These are phyloP conservation scores for Elongisporangium anandrum DNA, from an alignment of 352 stramenopile species.

Conservation along the genomic window DNA sequence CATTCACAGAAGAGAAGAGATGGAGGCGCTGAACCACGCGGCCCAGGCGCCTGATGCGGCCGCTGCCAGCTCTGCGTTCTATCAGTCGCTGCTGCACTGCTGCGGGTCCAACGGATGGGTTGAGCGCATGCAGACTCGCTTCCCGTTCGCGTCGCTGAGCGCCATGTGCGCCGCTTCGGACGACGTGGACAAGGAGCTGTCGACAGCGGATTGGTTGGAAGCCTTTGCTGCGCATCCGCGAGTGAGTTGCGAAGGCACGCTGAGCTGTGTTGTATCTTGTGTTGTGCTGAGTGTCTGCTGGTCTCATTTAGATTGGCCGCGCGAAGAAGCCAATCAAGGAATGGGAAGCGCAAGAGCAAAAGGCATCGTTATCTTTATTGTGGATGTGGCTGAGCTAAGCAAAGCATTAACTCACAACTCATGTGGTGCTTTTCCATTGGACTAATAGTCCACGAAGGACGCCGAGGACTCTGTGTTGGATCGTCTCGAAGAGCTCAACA, in stretches of 20 bases:
- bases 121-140: slow-evolving; percentile 23
- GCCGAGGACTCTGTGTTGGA: slow-evolving; percentile 45
- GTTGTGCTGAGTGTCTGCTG: neutral
- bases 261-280: neutral
- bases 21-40: slow-evolving; percentile 37
- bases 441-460: slow-evolving; percentile 45
- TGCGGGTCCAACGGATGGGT: slow-evolving; percentile 58
- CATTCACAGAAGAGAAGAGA: slow-evolving; percentile 15
- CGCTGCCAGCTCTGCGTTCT: slow-evolving; percentile 17
- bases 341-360: slow-evolving; percentile 75
- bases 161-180: slow-evolving; percentile 39
- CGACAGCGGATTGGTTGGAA: slow-evolving; percentile 58
- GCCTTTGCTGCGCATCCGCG: slow-evolving; percentile 63
- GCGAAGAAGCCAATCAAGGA: slow-evolving; percentile 59
- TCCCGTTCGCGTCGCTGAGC: slow-evolving; percentile 37
- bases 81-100: slow-evolving; percentile 48
- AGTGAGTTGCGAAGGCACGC: slow-evolving; percentile 15
- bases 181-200: slow-evolving; percentile 30
- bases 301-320: slow-evolving; percentile 47
- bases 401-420: neutral
- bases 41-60: slow-evolving; percentile 18
- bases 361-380: no score
- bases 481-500: slow-evolving; percentile 60
- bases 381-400: neutral
- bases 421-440: neutral